Evolutionary conservation across 106 monocot genomes (phyloP), one percentile per base, ranked within the genome.

Genomic region (Apostasia shenzhenica): DNA sequence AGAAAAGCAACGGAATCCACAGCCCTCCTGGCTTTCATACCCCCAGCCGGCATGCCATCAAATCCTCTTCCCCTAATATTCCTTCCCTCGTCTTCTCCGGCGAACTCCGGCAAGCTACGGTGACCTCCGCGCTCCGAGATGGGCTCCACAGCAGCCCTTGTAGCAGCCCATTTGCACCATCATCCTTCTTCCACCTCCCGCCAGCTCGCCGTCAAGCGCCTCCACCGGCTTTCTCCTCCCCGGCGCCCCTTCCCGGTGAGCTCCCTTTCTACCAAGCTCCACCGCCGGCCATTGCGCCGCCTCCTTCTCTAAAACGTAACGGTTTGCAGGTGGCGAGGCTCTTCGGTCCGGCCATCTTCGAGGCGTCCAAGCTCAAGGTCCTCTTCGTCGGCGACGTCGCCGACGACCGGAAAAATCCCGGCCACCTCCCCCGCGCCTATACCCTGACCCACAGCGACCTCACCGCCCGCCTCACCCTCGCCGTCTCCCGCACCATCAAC

Each of bases 401-500:
- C 3, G 88, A 91, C 63, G 79, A 74, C 71, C 81, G 80, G 83
- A 82, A 84, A 78, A 81, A 84, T 72, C 86, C 85, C n/a, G 85
- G 71, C 38, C 79, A 78, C 55, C 74, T 91, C 6, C 91, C 95
- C 0, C 78, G 95, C 68, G 70, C 95, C 9, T 95, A 95, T 73
- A 95, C 95, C 6, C 95, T 95, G 13, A 95, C 95, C 40, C 95
- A 95, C 82, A 95, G 95, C 76, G 95, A 95, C 63, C 67, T 95
- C 66, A 91, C 95, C 14, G 75, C 95, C 67, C 80, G 79, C 76
- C 69, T 95, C 73, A 92, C 91, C 41, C 91, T 95, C 43, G 89
- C 95, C 69, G 65, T 91, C 65, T 91, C 95, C 69, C 73, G 84
- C 63, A 84, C 84, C 65, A 84, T 95, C 74, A 88, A 95, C 80